A percentile compares a stretch with the other conserved stretches of the same genome.
Evolutionary conservation across 2,329 filamentous ascomycete species (phyloP).

Genomic region (Aspergillus pseudonomiae): DNA sequence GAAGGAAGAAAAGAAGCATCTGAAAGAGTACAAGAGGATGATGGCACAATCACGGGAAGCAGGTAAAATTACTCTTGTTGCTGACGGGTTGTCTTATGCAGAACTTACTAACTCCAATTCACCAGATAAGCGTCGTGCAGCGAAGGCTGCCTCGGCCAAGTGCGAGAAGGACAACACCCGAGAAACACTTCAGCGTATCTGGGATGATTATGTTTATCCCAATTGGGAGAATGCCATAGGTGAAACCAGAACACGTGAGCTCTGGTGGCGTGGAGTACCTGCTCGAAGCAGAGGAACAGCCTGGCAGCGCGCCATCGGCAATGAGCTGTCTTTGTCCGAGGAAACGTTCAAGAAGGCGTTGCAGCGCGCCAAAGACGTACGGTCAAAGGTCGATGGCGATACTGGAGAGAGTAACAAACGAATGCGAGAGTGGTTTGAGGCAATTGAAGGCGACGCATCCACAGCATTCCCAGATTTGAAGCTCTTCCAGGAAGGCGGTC

Average conservation of each 20-base stretch:
- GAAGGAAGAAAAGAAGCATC: slow-evolving; percentile 84
- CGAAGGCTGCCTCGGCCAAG: slow-evolving; percentile 50
- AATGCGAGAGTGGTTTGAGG: slow-evolving; percentile 55
- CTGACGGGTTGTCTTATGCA: neutral
- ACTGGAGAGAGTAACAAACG: slow-evolving; percentile 46
- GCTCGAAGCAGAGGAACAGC: slow-evolving; percentile 59
- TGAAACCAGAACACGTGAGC: slow-evolving; percentile 59
- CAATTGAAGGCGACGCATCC: slow-evolving; percentile 57
- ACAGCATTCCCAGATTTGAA: slow-evolving; percentile 61
- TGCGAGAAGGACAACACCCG: slow-evolving; percentile 56
- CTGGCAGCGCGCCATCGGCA: slow-evolving; percentile 64
- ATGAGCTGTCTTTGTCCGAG: slow-evolving; percentile 60
- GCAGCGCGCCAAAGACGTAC: slow-evolving; percentile 55
- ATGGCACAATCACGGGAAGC: slow-evolving; percentile 64
- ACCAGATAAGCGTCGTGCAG: slow-evolving; percentile 53
- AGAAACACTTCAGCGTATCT: slow-evolving; percentile 60
- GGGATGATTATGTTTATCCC: slow-evolving; percentile 63
- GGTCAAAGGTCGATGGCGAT: slow-evolving; percentile 47
- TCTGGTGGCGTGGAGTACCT: slow-evolving; percentile 67
- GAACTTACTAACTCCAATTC: slow-evolving; percentile 15
- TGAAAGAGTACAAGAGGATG: slow-evolving; percentile 72
- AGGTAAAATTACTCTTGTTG: slow-evolving; percentile 40
- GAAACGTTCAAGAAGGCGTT: slow-evolving; percentile 61
- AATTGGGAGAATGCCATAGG: slow-evolving; percentile 60
- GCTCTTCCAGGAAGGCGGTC: slow-evolving; percentile 58